Evolutionary conservation across 129 eudicot genomes (phyloP), one percentile per base, ranked within the genome.

Genomic region (Flaveria bidentis): DNA sequence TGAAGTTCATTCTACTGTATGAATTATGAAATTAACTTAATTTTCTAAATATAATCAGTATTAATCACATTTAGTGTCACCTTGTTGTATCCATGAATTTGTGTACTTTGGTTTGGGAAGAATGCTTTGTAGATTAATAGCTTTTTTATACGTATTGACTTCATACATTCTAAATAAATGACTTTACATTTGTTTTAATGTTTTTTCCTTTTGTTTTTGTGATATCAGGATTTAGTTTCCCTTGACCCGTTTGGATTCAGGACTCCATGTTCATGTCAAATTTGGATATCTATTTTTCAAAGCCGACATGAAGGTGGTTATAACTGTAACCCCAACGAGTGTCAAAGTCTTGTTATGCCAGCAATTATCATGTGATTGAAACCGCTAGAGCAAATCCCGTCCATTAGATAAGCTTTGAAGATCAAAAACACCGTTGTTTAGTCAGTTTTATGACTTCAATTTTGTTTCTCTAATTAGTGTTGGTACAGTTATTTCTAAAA

Each of bases 261-360:
- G 50, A 33, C 28, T 65, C 16, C 51, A 62, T 69, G 63, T 67
- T 55, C 23, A 36, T 57, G 82, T 58, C 76, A 67, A 79, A 50
- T 17, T 74, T 36, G 56, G 53, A 80, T 76, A 25, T 45, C 20
- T 42, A 69, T 73, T 30, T 2, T 64, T 50, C 72, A 65, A 51
- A 22, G 42, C 56, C 76, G 82, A 81, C 63, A 76, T 86, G 89
- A 78, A 89, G 83, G 79, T 84, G 84, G 86, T 83, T 68, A 77
- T 84, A 79, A 82, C 78, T 72, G 84, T 80, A 80, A 90, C 84
- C 80, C 74, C 80, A 65, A 78, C 82, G 39, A 65, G 85, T 76
- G 76, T 85, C 73, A 84, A 85, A 67, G 23, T 78, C 78, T 74
- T 87, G 78, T 46, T 73, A 58, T 76, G 75, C 75, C 81, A 73